Base-by-base conservation (phyloP, 2,329 filamentous ascomycete species). In the Pseudocercospora ulei region DNA sequence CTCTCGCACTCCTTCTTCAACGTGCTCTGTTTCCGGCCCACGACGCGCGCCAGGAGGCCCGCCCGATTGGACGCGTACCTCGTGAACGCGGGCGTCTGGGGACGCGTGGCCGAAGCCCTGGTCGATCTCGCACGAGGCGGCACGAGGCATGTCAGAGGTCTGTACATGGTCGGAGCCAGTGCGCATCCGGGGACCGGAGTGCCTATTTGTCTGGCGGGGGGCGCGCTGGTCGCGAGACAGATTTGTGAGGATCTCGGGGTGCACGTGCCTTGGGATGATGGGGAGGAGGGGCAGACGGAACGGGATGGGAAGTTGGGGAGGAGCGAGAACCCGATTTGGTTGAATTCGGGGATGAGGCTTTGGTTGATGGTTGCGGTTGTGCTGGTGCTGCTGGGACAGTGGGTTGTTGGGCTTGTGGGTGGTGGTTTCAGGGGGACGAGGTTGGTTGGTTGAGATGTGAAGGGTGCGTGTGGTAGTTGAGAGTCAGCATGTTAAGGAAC, bases 151-250 rank as follows among this genome's bases (percentile, higher is more conserved):
- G 62, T 78, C 11, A 48, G 62, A 7, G 63, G 65, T 2, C 58
- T 77, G 14, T 83, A 82, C 54, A 84, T 85, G 54, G 81, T 84
- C 0, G 80, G 80, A 20, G 80, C 80, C 1, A 80, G 75, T 53
- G 81, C 80, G 12, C 80, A 86, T 62, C 80, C 81, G 0, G 81
- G 81, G 1, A 84, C 80, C 0, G 80, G 80, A 0, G 80, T 85
- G 12, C 81, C 81, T 2, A 81, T 85, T 39, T 76, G 78, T 16
- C 62, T 84, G 6, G 79, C 79, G 0, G 80, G 80, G 0, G 74
- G 76, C 5, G 80, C 76, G 57, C 68, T 84, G 38, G 72, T 73
- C 0, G 65, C 62, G 5, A 69, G 70, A 50, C 68, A 75, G 56
- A 64, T 76, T 3, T 49, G 73, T 7, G 54, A 58, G 38, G 58